Evolutionary conservation across 768 basidiomycete species (phyloP).

Genomic region (Solioccasus polychromus): DNA sequence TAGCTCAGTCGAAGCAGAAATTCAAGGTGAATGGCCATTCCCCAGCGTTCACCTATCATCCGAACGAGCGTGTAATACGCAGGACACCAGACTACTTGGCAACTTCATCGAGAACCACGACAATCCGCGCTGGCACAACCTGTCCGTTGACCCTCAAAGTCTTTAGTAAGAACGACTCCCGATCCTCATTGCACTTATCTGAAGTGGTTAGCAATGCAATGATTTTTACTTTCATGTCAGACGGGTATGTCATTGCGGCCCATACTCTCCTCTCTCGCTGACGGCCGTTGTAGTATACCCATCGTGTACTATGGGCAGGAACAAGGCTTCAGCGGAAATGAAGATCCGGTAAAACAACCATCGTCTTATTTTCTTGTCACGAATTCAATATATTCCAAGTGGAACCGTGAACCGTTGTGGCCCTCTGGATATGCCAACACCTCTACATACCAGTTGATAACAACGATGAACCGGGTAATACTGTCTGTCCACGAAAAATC

Average conservation of each 20-base stretch:
- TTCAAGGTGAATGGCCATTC: conserved; percentile 39
- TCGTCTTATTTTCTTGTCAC: background rate
- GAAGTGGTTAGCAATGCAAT: conserved; percentile 59
- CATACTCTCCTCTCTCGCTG: background rate
- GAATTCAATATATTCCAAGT: conserved; percentile 33
- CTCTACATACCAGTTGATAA: conserved; percentile 53
- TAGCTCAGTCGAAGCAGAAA: conserved; percentile 50
- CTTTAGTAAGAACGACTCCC: conserved; percentile 47
- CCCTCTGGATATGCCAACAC: conserved; percentile 61
- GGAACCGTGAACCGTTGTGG: conserved; percentile 78
- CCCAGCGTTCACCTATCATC: background rate
- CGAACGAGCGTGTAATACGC: conserved; percentile 1
- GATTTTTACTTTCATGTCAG: conserved; percentile 71
- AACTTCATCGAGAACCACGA: conserved; percentile 84
- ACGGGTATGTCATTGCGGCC: conserved; percentile 41
- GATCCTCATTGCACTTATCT: background rate
- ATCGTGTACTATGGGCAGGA: conserved; percentile 84
- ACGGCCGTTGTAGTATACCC: conserved; percentile 47
- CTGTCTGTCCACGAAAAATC: background rate
- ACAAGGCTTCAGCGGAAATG: conserved; percentile 60
- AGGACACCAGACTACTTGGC: conserved; percentile 45
- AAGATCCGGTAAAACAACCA: conserved; percentile 54
- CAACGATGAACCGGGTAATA: conserved; percentile 56
- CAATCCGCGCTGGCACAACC: conserved; percentile 68
- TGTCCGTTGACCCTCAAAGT: conserved; percentile 69